Evolutionary conservation across 2,329 filamentous ascomycete species (phyloP), one percentile per base, ranked within the genome.

Genomic region (Emmonsiellopsis sp.): DNA sequence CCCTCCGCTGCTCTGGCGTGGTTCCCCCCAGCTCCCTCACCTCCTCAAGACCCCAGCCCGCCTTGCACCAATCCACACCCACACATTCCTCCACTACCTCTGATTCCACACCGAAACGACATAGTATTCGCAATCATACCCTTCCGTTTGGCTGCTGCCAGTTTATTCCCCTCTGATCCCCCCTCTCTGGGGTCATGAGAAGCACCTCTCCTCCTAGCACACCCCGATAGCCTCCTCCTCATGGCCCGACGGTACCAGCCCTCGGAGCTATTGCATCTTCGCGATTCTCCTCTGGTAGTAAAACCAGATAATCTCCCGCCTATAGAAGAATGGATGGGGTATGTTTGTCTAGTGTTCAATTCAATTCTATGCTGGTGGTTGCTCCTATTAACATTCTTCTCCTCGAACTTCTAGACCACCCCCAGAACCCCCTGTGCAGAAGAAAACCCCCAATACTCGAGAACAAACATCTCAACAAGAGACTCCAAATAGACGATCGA

Each of bases 311-410:
- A 79, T 59, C 79, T 96, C 45, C 91, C 90, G 59, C 86, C 89
- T 30, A 81, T 86, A 58, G 89, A 95, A 74, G 89, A 95, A 76
- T 97, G 91, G 91, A 95, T 96, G 89, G 90, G 92, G 87, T 95
- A 77, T 67, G 81, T 72, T 41, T 46, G 26, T 26, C 11, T 42
- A 35, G 48, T 51, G 53, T 60, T 53, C 20, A 15, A 8, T 38
- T 2, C 7, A 37, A 26, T 20, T 10, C 8, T 20, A 26, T 16
- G 8, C 11, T 15, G 40, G 10, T 44, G 6, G 10, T 9, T 13
- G 11, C 41, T 31, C 3, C n/a, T 37, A 30, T 20, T 51, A 44
- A 50, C 48, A 6, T 7, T 42, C 5, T 26, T 4, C 51, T 51
- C 48, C 48, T 52, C 53, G 13, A 38, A 46, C 61, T 38, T 55